phyloP scores from a whole-genome alignment of 441 rosid species.

The Gossypium gossypioides region DNA sequence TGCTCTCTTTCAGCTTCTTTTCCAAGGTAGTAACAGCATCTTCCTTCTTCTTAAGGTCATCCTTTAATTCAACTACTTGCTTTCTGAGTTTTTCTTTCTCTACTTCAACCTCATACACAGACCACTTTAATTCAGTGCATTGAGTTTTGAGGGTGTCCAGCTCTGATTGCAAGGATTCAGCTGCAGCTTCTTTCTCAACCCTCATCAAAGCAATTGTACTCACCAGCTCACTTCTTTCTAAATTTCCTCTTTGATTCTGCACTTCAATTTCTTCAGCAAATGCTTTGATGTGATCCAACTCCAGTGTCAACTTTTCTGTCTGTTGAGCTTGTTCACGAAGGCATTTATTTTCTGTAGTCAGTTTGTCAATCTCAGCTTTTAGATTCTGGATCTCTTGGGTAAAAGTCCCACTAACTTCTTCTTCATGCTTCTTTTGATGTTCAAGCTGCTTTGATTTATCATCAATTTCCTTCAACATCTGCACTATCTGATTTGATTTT shows the following conservation, averaged over 20 bases:
- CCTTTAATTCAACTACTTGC: constrained; percentile 40
- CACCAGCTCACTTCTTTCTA: constrained; percentile 36
- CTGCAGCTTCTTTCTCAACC: constrained; percentile 47
- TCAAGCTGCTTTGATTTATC: constrained; percentile 47
- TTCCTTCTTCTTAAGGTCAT: constrained; percentile 64
- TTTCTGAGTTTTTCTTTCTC: constrained; percentile 62
- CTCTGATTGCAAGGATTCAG: constrained; percentile 35
- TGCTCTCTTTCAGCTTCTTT: constrained; percentile 55
- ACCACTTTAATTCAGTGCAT: constrained; percentile 34
- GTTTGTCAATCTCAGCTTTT: constrained; percentile 44
- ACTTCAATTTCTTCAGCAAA: constrained; percentile 32
- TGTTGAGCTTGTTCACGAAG: constrained; percentile 35
- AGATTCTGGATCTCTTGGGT: constrained; percentile 33
- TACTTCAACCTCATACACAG: constrained; percentile 33
- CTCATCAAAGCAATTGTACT: constrained; percentile 29
- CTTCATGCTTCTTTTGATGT: constrained; percentile 38
- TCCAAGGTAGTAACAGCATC: constrained; percentile 39
- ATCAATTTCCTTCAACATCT: constrained; percentile 33
- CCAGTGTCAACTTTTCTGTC: constrained; percentile 32
- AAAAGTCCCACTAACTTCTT: constrained; percentile 33
- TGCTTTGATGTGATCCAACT: constrained; percentile 34
- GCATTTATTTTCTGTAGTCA: constrained; percentile 25
- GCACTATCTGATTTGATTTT: constrained; percentile 36
- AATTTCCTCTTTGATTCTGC: constrained; percentile 31
- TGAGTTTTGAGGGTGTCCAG: constrained; percentile 29